These are phyloP conservation scores for Fragaria iinumae DNA, from an alignment of 306 rosid genomes.

Conservation along the genomic window DNA sequence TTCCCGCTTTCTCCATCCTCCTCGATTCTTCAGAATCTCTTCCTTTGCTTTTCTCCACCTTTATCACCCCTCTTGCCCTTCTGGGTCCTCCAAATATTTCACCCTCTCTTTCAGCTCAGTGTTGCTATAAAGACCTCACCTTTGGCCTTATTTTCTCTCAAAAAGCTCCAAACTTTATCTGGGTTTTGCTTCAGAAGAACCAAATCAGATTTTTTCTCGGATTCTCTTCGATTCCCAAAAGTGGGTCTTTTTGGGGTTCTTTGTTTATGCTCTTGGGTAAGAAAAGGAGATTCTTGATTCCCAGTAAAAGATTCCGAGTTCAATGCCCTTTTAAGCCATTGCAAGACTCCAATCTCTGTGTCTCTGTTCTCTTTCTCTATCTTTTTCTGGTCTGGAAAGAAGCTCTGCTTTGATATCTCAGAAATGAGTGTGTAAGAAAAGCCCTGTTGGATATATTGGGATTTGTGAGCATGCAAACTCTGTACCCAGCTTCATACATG, in stretches of 20 bases:
- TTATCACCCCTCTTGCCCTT: conserved; percentile 16
- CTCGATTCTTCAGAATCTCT: conserved; percentile 22
- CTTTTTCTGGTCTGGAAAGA: neutral
- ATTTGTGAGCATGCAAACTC: conserved; percentile 56
- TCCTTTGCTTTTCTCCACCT: conserved; percentile 32
- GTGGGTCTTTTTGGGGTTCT: conserved; percentile 66
- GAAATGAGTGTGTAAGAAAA: conserved; percentile 16
- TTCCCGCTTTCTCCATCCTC: conserved; percentile 37
- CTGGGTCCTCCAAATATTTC: conserved; percentile 8
- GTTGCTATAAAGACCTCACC: conserved; percentile 11
- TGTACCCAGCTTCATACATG: conserved; percentile 42
- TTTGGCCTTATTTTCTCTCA: conserved; percentile 3
- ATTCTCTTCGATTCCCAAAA: conserved; percentile 78
- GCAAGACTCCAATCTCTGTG: conserved; percentile 23
- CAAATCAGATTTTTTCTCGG: conserved; percentile 36
- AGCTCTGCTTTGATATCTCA: conserved; percentile 3
- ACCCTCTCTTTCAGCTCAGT: conserved; percentile 6
- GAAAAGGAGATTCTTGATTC: conserved; percentile 61
- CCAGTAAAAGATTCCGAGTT: conserved; percentile 55
- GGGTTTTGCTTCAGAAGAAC: conserved; percentile 17
- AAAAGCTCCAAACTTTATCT: neutral
- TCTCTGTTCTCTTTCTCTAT: conserved; percentile 20
- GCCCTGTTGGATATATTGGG: conserved; percentile 14
- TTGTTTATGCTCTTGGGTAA: conserved; percentile 34
- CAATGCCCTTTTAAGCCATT: conserved; percentile 43